Evolutionary conservation across 1,284 basidiomycete species (phyloP).

Genomic region (Rhodotorula sp.): DNA sequence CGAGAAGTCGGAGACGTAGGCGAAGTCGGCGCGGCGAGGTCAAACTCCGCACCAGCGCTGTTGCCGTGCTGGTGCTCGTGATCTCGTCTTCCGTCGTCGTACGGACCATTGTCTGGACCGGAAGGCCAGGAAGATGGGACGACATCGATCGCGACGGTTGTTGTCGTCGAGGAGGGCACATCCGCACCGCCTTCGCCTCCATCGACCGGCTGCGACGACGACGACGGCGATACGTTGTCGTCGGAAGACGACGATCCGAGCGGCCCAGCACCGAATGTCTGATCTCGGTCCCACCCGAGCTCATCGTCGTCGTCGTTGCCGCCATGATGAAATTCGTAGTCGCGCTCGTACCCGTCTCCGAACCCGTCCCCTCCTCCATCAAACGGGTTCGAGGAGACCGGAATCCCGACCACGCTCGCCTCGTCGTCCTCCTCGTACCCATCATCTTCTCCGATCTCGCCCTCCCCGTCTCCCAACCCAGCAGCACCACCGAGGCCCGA

Average conservation of each 20-base stretch:
- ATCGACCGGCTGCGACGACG: background rate
- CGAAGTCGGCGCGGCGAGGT: background rate
- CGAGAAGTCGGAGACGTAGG: background rate
- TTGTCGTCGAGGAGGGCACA: background rate
- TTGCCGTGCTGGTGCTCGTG: too few relatives aligned
- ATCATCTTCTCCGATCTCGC: conserved; percentile 2
- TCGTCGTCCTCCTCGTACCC: conserved; percentile 14
- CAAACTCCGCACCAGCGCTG: background rate
- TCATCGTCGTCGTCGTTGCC: background rate
- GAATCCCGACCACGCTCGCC: background rate
- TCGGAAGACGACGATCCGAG: background rate
- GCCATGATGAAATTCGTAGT: background rate
- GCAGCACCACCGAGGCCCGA: background rate
- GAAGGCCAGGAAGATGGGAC: too few relatives aligned
- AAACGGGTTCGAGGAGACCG: background rate
- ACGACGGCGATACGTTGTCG: background rate
- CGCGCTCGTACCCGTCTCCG: background rate
- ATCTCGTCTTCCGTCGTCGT: too few relatives aligned
- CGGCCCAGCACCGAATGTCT: background rate
- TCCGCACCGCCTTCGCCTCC: background rate
- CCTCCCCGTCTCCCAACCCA: background rate
- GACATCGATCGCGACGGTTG: background rate
- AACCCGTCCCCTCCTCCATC: background rate
- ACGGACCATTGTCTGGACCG: too few relatives aligned
- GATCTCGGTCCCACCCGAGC: background rate